These are phyloP conservation scores for Thelonectria blattea DNA, from an alignment of 2,329 filamentous ascomycete genomes.

Conservation along the genomic window DNA sequence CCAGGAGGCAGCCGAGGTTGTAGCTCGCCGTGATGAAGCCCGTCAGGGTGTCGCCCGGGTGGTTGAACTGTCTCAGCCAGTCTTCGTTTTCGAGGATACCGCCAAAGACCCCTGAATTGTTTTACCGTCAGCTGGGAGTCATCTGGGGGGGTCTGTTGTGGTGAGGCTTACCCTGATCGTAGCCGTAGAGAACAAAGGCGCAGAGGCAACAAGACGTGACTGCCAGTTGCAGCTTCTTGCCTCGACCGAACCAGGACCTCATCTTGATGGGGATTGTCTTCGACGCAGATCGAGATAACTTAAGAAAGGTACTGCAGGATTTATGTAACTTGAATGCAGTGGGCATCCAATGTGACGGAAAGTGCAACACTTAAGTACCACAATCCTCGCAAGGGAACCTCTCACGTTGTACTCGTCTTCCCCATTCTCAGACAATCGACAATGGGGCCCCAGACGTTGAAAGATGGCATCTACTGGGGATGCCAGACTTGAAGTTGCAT, in stretches of 20 bases:
- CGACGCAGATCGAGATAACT: not conserved
- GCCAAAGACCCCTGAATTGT: constrained; percentile 51
- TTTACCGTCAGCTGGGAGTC: not conserved
- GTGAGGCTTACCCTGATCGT: constrained; percentile 39
- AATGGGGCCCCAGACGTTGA: too few species aligned
- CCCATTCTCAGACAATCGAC: not conserved
- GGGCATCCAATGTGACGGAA: not conserved
- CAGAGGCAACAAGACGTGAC: constrained; percentile 32
- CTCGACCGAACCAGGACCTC: constrained; percentile 32
- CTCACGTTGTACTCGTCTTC: not conserved
- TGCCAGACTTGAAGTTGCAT: constrained; percentile 1
- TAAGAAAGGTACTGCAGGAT: not conserved
- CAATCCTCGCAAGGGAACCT: not conserved
- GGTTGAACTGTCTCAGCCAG: constrained; percentile 43
- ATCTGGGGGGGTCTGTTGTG: not conserved
- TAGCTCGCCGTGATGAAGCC: constrained; percentile 41
- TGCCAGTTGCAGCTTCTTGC: constrained; percentile 30
- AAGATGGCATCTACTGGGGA: not conserved
- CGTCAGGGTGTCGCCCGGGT: constrained; percentile 32
- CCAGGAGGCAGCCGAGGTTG: constrained; percentile 50
- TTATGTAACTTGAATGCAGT: not conserved
- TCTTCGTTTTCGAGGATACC: constrained; percentile 52
- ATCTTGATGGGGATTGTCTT: constrained; percentile 13
- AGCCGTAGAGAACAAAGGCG: constrained; percentile 44
- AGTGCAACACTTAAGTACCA: not conserved